Conservation (phyloP, 2,329 filamentous ascomycete species). For the Onygenales sp. region DNA sequence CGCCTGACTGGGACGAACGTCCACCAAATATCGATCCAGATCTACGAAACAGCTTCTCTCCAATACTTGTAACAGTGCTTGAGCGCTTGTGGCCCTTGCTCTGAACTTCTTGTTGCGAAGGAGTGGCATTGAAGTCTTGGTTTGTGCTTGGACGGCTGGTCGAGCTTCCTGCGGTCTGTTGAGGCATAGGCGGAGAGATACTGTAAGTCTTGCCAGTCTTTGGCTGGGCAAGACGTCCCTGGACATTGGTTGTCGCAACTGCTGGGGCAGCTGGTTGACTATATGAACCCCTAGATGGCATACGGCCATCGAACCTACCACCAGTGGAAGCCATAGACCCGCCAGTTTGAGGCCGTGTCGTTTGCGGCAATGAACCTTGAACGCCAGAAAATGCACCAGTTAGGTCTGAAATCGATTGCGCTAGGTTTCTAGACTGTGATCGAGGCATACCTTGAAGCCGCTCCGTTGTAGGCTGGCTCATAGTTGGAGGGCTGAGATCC, state of each 20-base stretch:
- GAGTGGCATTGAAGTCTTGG: conserved; percentile 48
- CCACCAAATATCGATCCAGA: conserved; percentile 73
- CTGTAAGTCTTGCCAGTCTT: conserved; percentile 57
- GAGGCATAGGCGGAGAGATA: conserved; percentile 58
- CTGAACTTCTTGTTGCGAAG: conserved; percentile 33
- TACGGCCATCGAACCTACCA: conserved; percentile 39
- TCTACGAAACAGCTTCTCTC: conserved; percentile 75
- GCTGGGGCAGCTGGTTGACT: conserved; percentile 80
- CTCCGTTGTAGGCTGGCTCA: conserved; percentile 12
- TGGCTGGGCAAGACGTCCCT: conserved; percentile 82
- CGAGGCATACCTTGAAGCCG: conserved; percentile 22
- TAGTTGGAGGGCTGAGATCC: not conserved
- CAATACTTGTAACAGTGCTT: conserved; percentile 69
- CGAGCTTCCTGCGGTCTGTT: conserved; percentile 44
- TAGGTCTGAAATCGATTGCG: conserved; percentile 50
- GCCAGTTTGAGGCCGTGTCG: conserved; percentile 65
- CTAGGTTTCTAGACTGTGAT: conserved; percentile 41
- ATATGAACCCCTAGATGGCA: conserved; percentile 72
- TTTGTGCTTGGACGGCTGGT: conserved; percentile 53
- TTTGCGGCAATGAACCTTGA: conserved; percentile 33
- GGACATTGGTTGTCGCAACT: conserved; percentile 77
- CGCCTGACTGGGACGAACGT: conserved; percentile 25
- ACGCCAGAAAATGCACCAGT: conserved; percentile 42
- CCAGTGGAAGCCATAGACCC: conserved; percentile 63
- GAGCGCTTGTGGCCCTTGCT: conserved; percentile 55